Evolutionary conservation across 176 grass and related monocot genomes (phyloP), one percentile per base, ranked within the genome.

Genomic region (Cocos nucifera): DNA sequence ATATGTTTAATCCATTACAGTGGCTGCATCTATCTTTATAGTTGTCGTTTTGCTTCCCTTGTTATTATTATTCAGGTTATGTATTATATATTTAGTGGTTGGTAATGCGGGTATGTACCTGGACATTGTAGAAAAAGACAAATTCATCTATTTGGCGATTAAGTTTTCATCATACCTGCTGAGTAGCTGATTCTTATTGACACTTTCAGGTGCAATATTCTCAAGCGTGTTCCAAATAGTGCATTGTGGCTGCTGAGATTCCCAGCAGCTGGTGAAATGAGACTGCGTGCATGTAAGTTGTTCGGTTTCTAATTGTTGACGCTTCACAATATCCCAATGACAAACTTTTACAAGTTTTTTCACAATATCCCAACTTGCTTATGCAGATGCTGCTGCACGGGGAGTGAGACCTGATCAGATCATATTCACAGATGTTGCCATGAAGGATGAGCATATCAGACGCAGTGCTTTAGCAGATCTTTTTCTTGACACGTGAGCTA

Each of bases 401-500:
- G 89, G 89, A 50, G 85, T 88, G 25, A 82, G 73, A 58, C 30
- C 85, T 63, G 81, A 95, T 24, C 89, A 82, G 70, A 95, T 95
- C 56, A 79, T 95, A 67, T 95, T 95, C 68, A 95, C 89, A 6
- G 89, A 95, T n/a, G 89, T 95, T 67, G 89, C 89, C 60, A 73
- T 87, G 69, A 95, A 95, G 75, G 84, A 82, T 75, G 89, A 95
- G 61, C 89, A 95, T 71, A 95, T 95, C 57, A 56, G 72, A 24
- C 89, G 89, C 23, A 85, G 89, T 72, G 60, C 78, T 59, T 81
- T 95, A 67, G 89, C 89, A 50, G 89, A 95, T 61, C 85, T 95
- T 80, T 95, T 85, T 65, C 81, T 95, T 58, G 89, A 95, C 65
- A 95, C 89, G 89, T 95, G 61, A 57, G 84, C 26, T 65, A 28